These are phyloP conservation scores for Lagerstroemia speciosa DNA, from an alignment of 345 rosid genomes.

Conservation along the genomic window DNA sequence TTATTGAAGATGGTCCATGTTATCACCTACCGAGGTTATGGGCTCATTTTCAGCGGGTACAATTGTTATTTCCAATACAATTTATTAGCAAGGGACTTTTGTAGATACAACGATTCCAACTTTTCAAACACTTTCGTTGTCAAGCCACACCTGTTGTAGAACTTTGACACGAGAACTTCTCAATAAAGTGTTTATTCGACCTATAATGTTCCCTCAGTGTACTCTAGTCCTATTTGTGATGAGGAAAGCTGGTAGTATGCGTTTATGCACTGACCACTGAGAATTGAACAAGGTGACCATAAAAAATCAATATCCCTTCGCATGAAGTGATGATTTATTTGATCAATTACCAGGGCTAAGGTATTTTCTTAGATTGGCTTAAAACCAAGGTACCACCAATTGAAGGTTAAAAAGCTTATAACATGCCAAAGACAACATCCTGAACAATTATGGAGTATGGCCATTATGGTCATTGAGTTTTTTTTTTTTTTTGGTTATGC, in stretches of 20 bases:
- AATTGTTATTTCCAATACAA: too few species aligned
- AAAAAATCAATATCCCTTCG: not conserved
- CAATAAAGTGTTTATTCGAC: not conserved
- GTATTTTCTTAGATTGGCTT: not conserved
- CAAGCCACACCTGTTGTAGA: too few species aligned
- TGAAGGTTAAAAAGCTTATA: too few species aligned
- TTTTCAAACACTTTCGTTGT: too few species aligned
- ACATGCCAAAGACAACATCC: not conserved
- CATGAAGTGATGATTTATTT: slow-evolving; percentile 1
- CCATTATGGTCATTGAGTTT: too few species aligned
- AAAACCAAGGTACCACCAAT: not conserved
- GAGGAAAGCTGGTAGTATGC: not conserved
- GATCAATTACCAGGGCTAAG: not conserved
- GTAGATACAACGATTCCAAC: too few species aligned
- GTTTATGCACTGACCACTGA: not conserved
- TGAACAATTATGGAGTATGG: not conserved
- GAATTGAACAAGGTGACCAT: not conserved
- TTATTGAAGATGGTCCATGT: too few species aligned
- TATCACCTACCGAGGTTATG: too few species aligned
- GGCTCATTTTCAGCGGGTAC: too few species aligned
- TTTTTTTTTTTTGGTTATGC: not conserved
- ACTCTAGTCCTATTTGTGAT: not conserved
- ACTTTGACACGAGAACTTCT: not conserved
- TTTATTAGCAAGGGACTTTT: too few species aligned
- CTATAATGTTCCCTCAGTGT: not conserved